phyloP scores from a whole-genome alignment of 352 stramenopile genomes.

The Globisporangium carolinianum region DNA sequence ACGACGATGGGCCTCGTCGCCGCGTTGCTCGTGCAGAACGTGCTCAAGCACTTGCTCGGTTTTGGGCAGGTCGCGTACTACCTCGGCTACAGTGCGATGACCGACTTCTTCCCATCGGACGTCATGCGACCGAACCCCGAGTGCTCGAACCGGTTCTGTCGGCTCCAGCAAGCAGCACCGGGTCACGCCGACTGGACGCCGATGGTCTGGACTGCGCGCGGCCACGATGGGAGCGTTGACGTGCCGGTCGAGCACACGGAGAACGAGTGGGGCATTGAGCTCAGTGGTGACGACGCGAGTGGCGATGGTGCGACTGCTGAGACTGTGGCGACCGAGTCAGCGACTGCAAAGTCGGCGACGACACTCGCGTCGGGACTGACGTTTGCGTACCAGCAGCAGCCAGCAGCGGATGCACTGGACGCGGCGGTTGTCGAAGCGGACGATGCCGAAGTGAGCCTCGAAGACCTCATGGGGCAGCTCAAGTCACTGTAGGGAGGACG shows the following conservation, averaged over 20 bases:
- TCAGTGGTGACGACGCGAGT: constrained; percentile 17
- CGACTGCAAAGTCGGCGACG: constrained; percentile 7
- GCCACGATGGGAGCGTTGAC: constrained; percentile 42
- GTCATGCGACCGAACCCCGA: constrained; percentile 82
- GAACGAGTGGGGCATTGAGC: constrained; percentile 88
- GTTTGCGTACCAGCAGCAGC: constrained; percentile 48
- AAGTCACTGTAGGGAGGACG: constrained; percentile 41
- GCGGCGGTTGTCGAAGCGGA: constrained; percentile 12
- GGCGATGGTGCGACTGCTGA: constrained; percentile 10
- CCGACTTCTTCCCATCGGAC: constrained; percentile 80
- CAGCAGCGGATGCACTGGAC: constrained; percentile 2
- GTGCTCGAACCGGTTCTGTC: constrained; percentile 75
- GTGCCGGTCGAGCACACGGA: constrained; percentile 52
- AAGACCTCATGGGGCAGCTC: constrained; percentile 78
- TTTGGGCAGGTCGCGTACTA: constrained; percentile 89
- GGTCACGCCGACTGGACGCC: constrained; percentile 53
- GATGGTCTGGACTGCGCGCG: constrained; percentile 60
- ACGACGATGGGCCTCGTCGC: constrained; percentile 89
- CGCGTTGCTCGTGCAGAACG: constrained; percentile 83
- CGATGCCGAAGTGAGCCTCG: constrained; percentile 44
- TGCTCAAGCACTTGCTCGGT: constrained; percentile 78
- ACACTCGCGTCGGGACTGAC: constrained; percentile 43
- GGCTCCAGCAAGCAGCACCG: constrained; percentile 46
- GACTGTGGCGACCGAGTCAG: neutral
- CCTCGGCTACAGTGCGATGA: constrained; percentile 83